Evolutionary conservation across 2,329 filamentous ascomycete species (phyloP), one percentile per base, ranked within the genome.

Genomic region (Tolypocladium inflatum): DNA sequence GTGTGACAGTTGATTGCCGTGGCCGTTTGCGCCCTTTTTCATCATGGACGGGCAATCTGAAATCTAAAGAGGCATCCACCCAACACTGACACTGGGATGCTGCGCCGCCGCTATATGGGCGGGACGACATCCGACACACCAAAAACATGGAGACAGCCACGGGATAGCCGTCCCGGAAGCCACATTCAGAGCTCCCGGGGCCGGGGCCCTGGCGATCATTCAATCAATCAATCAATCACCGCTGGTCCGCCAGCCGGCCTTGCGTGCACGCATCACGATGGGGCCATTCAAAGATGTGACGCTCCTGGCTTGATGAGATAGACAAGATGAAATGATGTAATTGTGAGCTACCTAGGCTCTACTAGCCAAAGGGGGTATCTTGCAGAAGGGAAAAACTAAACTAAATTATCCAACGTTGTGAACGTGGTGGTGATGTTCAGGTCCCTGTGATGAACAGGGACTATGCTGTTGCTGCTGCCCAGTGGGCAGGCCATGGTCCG

Each of bases 311-410:
- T n/a, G 30, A 13, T n/a, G 17, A 8, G 30, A 7, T 6, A 38
- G 37, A 21, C 23, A 26, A 30, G 17, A 23, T n/a, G 48, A 35
- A 51, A 21, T 3, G 17, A n/a, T 35, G 30, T 13, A 35, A 35
- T 51, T 35, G 48, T n/a, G 48, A 51, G n/a, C 48, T 51, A 21
- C 30, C 30, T 51, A 35, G 19, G 30, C 48, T 33, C 30, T 35
- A 17, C 26, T 51, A 35, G 48, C 48, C 19, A 55, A 54, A 21
- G 39, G 56, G 56, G 56, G 56, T 57, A 57, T 57, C 56, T 57
- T 52, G 51, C 21, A 48, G 51, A 55, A 57, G 4, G 10, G 35
- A 53, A 23, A 52, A 42, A 30, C 5, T 19, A 57, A 35, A 30
- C n/a, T 39, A 54, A 21, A 55, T 42, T 55, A 57, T 55, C 51